Conservation (phyloP, 2,329 filamentous ascomycete genomes). For the Sphaerulina populicola region DNA sequence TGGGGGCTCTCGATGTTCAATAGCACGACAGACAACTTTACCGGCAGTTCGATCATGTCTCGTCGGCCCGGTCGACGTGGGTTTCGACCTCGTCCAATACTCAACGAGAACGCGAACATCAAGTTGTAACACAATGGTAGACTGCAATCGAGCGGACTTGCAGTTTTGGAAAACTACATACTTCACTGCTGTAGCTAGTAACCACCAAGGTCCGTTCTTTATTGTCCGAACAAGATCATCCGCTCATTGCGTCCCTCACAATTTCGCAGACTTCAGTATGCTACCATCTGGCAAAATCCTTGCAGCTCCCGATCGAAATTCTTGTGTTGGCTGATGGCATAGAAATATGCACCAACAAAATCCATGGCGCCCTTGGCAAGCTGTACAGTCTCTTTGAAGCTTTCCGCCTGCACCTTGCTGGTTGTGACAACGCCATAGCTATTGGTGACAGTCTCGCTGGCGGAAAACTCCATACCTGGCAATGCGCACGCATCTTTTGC, state of each 20-base stretch:
- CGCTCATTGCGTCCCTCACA: too few species aligned
- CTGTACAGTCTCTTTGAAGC: slow-evolving; percentile 52
- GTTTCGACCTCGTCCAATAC: too few species aligned
- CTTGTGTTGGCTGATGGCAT: slow-evolving; percentile 60
- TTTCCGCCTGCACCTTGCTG: slow-evolving; percentile 45
- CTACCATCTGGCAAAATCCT: slow-evolving; percentile 57
- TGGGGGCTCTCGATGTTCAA: too few species aligned
- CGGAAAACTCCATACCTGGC: slow-evolving; percentile 44
- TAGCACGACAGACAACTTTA: neutral
- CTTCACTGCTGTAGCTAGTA: too few species aligned
- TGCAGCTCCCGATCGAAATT: slow-evolving; percentile 67
- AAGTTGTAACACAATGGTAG: too few species aligned
- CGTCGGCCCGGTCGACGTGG: too few species aligned
- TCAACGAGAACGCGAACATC: too few species aligned
- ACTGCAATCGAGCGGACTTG: too few species aligned
- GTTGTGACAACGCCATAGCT: slow-evolving; percentile 73
- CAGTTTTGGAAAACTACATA: too few species aligned
- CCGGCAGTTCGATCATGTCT: too few species aligned
- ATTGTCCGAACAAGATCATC: too few species aligned
- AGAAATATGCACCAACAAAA: slow-evolving; percentile 65
- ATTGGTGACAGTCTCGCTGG: slow-evolving; percentile 49
- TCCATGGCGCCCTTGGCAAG: slow-evolving; percentile 59
- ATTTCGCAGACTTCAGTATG: slow-evolving; percentile 47
- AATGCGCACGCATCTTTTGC: slow-evolving; percentile 45
- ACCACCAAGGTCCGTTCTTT: too few species aligned